phyloP scores from a whole-genome alignment of 192 early-diverging fungal species.

The Polychytrium aggregatum region DNA sequence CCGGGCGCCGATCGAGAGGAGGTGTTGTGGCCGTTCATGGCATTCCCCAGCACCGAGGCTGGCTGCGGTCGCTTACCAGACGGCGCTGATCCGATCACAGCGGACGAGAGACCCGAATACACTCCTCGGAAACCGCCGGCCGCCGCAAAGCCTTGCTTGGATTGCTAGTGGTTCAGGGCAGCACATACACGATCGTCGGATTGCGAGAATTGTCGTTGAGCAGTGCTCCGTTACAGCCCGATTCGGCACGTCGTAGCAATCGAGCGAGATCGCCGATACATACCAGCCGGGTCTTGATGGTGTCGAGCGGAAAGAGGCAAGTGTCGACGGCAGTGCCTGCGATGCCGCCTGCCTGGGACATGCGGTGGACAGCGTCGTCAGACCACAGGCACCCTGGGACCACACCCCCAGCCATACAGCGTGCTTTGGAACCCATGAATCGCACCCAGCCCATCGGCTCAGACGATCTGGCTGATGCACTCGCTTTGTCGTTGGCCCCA shows the following conservation, averaged over 20 bases:
- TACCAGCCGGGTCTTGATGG: slow-evolving; percentile 85
- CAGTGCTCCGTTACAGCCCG: too few species aligned
- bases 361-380: too few species aligned
- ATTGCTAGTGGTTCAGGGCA: slow-evolving; percentile 34
- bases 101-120: slow-evolving; percentile 81
- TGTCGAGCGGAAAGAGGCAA: slow-evolving; percentile 91
- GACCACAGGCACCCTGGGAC: too few species aligned
- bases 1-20: too few species aligned
- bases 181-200: background rate
- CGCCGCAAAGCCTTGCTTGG: slow-evolving; percentile 66
- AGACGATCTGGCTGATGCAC: too few species aligned
- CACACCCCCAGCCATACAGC: too few species aligned
- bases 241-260: too few species aligned
- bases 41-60: background rate
- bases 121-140: slow-evolving; percentile 84
- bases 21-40: background rate
- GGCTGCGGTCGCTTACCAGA: slow-evolving; percentile 35
- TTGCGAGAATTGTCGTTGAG: too few species aligned
- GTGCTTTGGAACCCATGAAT: too few species aligned
- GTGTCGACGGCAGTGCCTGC: slow-evolving; percentile 91
- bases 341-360: slow-evolving; percentile 56
- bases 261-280: background rate
- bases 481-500: too few species aligned
- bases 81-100: slow-evolving; percentile 89
- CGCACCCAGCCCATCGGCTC: too few species aligned